Percentiles rank a stretch among this genome's conserved stretches.
Conservation (phyloP, 2,329 filamentous ascomycete species). For the Pseudogymnoascus verrucosus region DNA sequence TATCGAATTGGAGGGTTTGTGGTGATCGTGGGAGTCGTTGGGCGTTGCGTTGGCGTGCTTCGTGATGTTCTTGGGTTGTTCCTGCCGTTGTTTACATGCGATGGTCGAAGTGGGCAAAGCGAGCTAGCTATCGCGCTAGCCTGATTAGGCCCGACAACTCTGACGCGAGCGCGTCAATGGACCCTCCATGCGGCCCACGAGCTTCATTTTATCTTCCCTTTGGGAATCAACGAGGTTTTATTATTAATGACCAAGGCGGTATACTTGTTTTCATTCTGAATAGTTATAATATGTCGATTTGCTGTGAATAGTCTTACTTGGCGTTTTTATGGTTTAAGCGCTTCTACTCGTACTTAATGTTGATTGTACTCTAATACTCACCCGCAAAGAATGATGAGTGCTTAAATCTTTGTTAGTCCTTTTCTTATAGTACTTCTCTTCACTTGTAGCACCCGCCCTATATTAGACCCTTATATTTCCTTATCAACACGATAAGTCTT, state of each 20-base stretch:
- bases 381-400: not conserved
- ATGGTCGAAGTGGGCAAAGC: slow-evolving; percentile 1
- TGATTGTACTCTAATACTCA: not conserved
- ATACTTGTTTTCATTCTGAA: not conserved
- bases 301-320: not conserved
- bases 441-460: not conserved
- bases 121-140: not conserved
- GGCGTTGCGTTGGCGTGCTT: slow-evolving; percentile 2
- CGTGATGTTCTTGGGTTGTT: slow-evolving; percentile 7
- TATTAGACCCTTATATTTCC: slow-evolving; percentile 1
- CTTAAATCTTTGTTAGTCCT: not conserved
- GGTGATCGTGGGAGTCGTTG: slow-evolving; percentile 1
- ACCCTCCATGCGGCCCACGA: not conserved
- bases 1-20: not conserved
- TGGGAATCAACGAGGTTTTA: not conserved
- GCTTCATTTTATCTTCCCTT: not conserved
- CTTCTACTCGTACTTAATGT: not conserved
- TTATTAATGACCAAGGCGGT: not conserved
- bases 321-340: not conserved
- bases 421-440: not conserved
- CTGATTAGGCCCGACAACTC: slow-evolving; percentile 2
- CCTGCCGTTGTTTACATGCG: slow-evolving; percentile 6
- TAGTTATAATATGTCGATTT: not conserved
- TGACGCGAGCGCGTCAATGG: slow-evolving; percentile 1
- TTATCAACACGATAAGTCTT: not conserved